Base-by-base conservation (phyloP, 495 filamentous ascomycete genomes). In the Penicillium parvum region DNA sequence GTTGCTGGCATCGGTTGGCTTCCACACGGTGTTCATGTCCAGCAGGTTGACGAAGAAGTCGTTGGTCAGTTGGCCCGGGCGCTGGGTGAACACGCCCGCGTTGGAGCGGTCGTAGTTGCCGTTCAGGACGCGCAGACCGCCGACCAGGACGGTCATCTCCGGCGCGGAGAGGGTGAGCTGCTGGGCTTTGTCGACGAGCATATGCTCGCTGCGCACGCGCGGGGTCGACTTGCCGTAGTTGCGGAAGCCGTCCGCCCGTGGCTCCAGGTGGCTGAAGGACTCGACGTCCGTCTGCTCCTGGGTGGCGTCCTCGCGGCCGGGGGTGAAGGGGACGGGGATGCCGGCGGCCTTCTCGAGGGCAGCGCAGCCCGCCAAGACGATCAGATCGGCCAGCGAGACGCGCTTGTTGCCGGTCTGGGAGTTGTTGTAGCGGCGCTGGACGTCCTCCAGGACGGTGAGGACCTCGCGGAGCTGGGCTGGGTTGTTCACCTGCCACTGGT, bases 11-110 rank as follows among this genome's bases (percentile, higher is more conserved):
- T 64, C 65, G 9, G 55, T 58, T 11, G 76, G 44, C 70, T 79
- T 79, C 83, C 83, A 86, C 17, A 55, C 66, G 1, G 79, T 84
- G 69, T 57, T 64, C 58, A 73, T 74, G 56, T 87, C 83, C 8
- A 87, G 69, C 18, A 87, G 71, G 69, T 86, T 85, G 57, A 82
- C 74, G 56, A 87, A 87, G 73, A 82, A 87, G 67, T 87, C 83
- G 57, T 83, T 84, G 61, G 78, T 83, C 45, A 87, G 74, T 57
- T 76, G 62, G 37, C 83, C 83, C 0, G 82, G 79, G 12, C 63
- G 66, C 45, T 68, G 61, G 42, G 83, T 87, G 54, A 87, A 68
- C 11, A 86, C 76, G 32, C 83, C 83, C 42, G 73, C 54, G 22
- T 59, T 43, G 10, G 79, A 83, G 39, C 81, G 78, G 49, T 85